Conservation (phyloP, 352 stramenopile genomes). For the Thraustochytrium sp. region DNA sequence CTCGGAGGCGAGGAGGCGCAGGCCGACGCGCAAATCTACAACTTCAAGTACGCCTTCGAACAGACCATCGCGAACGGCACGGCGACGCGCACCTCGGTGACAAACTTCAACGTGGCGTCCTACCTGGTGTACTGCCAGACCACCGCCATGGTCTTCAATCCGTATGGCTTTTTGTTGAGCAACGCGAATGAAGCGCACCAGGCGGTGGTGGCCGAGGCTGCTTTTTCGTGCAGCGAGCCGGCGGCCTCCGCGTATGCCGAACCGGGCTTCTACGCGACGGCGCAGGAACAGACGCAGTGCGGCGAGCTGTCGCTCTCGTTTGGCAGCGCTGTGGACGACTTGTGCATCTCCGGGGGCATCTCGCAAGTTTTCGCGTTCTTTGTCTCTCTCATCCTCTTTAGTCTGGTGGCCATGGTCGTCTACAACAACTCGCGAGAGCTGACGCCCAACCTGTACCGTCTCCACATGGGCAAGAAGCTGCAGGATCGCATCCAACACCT, state of each 20-base stretch:
- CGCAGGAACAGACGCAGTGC: neutral
- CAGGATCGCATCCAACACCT: neutral
- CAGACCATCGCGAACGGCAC: neutral
- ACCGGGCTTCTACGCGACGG: neutral
- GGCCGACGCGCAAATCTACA: neutral
- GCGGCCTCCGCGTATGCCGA: neutral
- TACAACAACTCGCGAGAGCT: conserved; percentile 8
- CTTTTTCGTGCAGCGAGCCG: too few species aligned
- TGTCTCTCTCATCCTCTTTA: conserved; percentile 8
- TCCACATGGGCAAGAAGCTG: neutral
- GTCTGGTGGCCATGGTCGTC: neutral
- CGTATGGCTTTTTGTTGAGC: neutral
- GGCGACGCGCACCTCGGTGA: neutral
- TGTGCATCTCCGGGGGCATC: neutral
- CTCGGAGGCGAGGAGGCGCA: neutral
- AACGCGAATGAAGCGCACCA: neutral
- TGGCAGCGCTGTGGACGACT: neutral
- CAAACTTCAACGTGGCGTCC: neutral
- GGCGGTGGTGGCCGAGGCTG: neutral
- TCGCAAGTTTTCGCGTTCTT: neutral
- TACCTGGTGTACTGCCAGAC: neutral
- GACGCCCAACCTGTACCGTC: neutral
- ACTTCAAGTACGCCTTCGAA: neutral
- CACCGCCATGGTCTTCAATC: neutral
- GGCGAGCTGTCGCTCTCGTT: neutral